A percentile compares a stretch with the other conserved stretches of the same genome.
Evolutionary conservation across 1,284 basidiomycete genomes (phyloP).

Genomic region (Marasmius oreades): DNA sequence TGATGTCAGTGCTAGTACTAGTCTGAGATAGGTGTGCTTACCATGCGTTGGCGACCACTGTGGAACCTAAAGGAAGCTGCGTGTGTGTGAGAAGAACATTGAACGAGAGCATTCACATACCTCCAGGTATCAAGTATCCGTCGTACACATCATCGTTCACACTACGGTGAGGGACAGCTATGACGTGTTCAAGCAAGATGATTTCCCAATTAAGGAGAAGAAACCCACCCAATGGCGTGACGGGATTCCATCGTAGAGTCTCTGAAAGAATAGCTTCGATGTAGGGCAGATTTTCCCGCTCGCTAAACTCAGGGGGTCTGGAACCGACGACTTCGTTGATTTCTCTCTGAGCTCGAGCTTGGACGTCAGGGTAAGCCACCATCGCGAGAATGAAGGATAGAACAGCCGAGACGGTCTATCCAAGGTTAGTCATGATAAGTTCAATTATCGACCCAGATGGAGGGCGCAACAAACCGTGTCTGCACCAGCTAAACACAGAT

Average conservation of each 20-base stretch:
- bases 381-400: neutral
- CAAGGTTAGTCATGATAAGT: neutral
- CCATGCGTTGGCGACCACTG: neutral
- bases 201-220: neutral
- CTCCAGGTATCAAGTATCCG: conserved; percentile 1
- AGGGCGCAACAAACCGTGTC: neutral
- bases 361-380: conserved; percentile 1
- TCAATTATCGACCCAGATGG: neutral
- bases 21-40: neutral
- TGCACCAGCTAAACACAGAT: neutral
- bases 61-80: neutral
- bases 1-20: neutral
- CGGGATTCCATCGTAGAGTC: conserved; percentile 2
- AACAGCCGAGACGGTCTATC: conserved; percentile 1
- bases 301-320: neutral
- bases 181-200: neutral
- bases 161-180: neutral
- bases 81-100: neutral
- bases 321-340: conserved; percentile 1
- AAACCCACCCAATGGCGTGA: neutral
- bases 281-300: conserved; percentile 1
- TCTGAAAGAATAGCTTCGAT: conserved; percentile 3
- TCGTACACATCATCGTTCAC: conserved; percentile 1
- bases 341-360: conserved; percentile 1
- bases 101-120: neutral